Percentiles rank a stretch among this genome's conserved stretches.
Conservation (phyloP, 495 filamentous ascomycete genomes). For the Venustampulla echinocandica region DNA sequence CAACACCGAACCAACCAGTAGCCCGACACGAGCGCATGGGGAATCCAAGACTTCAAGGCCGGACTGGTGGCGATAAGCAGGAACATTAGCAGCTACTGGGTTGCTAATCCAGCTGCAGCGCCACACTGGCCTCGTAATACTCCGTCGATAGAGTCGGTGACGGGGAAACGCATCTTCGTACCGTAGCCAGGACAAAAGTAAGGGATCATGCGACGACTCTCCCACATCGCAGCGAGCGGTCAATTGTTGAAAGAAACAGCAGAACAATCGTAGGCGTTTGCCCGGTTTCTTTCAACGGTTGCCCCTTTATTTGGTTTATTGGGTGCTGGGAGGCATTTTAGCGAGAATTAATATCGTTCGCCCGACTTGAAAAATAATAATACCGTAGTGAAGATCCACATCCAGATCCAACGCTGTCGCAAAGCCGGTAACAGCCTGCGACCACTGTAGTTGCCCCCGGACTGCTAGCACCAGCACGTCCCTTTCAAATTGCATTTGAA, state of each 20-base stretch:
- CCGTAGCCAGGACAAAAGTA: not conserved
- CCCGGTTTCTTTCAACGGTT: not conserved
- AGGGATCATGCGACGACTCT: not conserved
- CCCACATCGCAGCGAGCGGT: not conserved
- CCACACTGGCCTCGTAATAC: not conserved
- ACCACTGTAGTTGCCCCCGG: no score
- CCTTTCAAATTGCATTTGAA: no score
- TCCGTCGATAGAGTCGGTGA: not conserved
- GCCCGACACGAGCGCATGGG: no score
- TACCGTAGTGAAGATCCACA: no score
- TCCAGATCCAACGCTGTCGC: no score
- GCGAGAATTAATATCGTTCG: constrained; percentile 1
- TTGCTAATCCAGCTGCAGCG: not conserved
- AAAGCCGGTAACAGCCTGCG: no score
- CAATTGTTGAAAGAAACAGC: not conserved
- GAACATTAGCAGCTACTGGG: not conserved
- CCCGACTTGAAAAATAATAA: not conserved
- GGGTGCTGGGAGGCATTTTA: not conserved
- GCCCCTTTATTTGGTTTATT: not conserved
- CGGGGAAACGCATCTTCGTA: not conserved
- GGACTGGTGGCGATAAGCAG: not conserved
- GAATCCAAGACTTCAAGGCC: no score
- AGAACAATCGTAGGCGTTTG: constrained; percentile 6
- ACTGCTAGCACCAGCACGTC: no score
- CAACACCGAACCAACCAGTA: no score